phyloP scores from a whole-genome alignment of 495 filamentous ascomycete species.

The Lepraria neglecta region DNA sequence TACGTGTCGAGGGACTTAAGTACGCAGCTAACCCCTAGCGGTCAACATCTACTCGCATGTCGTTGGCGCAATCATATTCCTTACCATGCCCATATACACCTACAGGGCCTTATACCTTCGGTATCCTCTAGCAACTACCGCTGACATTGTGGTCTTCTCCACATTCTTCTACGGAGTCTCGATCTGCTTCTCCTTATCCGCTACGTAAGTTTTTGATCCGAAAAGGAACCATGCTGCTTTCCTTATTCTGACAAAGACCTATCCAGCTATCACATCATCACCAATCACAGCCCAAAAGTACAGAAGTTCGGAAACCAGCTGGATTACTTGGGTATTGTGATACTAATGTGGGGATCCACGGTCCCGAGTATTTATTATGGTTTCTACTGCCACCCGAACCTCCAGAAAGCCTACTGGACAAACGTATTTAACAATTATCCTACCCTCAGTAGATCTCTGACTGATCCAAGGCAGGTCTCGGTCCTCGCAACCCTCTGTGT shows the following conservation, averaged over 20 bases:
- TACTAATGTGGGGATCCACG: slow-evolving; percentile 49
- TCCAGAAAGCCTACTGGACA: slow-evolving; percentile 37
- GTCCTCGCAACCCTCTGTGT: slow-evolving; percentile 22
- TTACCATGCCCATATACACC: slow-evolving; percentile 34
- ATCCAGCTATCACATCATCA: slow-evolving; percentile 46
- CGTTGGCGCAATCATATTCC: slow-evolving; percentile 43
- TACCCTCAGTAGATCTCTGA: not conserved
- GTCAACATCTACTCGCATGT: slow-evolving; percentile 48
- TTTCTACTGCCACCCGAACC: slow-evolving; percentile 37
- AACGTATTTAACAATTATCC: slow-evolving; percentile 27
- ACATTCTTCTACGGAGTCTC: slow-evolving; percentile 45
- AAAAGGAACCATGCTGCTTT: not conserved
- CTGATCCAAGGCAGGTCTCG: slow-evolving; percentile 9
- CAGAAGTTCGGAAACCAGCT: slow-evolving; percentile 39
- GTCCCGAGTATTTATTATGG: slow-evolving; percentile 48
- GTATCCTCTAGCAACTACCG: slow-evolving; percentile 31
- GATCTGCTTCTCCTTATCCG: slow-evolving; percentile 46
- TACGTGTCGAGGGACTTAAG: too few species aligned
- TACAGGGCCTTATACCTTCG: slow-evolving; percentile 34
- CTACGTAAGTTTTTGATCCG: slow-evolving; percentile 29
- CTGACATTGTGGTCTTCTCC: slow-evolving; percentile 42
- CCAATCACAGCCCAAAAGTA: slow-evolving; percentile 39
- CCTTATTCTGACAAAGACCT: not conserved
- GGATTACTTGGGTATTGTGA: slow-evolving; percentile 47
- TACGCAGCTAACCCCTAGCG: slow-evolving; percentile 25